Evolutionary conservation across 2,329 filamentous ascomycete genomes (phyloP), one percentile per base, ranked within the genome.

Genomic region (Proliferodiscus dingleyae): DNA sequence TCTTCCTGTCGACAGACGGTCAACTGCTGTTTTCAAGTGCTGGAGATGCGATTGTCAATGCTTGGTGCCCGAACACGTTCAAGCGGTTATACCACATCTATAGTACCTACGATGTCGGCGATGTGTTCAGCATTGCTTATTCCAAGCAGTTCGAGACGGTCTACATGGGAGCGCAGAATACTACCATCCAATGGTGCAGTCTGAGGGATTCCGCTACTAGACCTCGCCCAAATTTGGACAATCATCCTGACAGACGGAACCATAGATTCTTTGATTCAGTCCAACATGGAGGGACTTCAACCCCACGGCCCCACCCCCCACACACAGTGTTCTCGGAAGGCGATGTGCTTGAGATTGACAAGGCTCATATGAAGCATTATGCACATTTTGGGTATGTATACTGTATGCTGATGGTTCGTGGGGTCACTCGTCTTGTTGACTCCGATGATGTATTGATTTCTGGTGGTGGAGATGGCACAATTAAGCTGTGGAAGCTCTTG

Each of bases 301-400:
- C 89, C 0, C 74, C 85, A 32, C 81, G 86, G 24, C 34, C 80
- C 72, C 76, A 63, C 63, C 68, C 19, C 61, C 66, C 49, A 24
- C 52, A 71, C 68, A 23, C 64, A 66, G 18, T 68, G 52, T 72
- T 71, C 2, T 68, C 71, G 32, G 80, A 80, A 34, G 81, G 81
- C 1, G 76, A 81, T 26, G 76, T 85, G 1, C 70, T 97, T 5
- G 89, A 95, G 62, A 89, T 96, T 48, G 85, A 88, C 59, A 80
- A 82, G 40, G 79, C 86, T 18, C 84, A 90, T 45, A 87, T 95
- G 46, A 79, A 77, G 46, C 86, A 93, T 58, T 98, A 95, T 68
- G 89, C 93, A 1, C 93, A 98, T 65, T 91, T 84, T 65, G 93
- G 94, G 36, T 97, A 96, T 63, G 83, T 98, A 0, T 96, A 96